phyloP scores from a whole-genome alignment of 2,329 filamentous ascomycete genomes.

The Fusarium sp. region DNA sequence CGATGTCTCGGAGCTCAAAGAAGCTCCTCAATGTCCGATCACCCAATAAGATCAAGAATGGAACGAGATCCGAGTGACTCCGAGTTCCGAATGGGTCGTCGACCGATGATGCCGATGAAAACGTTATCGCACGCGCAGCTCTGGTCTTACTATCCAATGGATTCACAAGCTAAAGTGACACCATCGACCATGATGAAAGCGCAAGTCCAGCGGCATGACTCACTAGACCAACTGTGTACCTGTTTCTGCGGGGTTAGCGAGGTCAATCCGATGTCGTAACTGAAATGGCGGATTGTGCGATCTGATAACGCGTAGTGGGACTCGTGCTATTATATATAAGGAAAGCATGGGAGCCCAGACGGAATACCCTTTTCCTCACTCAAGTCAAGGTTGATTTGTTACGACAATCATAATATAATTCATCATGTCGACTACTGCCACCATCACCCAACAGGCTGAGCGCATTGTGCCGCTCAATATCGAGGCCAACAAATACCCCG shows the following conservation, averaged over 20 bases:
- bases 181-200: not conserved
- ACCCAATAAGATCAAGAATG: not conserved
- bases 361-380: accelerated
- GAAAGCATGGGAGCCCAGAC: not conserved
- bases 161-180: not conserved
- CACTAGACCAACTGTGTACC: not conserved
- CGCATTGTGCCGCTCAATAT: constrained; percentile 3
- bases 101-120: not conserved
- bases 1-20: not conserved
- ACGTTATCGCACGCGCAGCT: not conserved
- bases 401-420: not conserved
- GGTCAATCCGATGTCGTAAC: not conserved
- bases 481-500: not conserved
- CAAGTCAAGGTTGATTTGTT: not conserved
- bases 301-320: not conserved
- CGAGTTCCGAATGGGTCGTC: not conserved
- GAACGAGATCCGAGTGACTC: not conserved
- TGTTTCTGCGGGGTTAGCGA: not conserved
- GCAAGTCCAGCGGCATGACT: not conserved
- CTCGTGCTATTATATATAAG: not conserved
- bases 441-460: not conserved
- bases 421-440: constrained; percentile 4
- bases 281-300: constrained; percentile 6
- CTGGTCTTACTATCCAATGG: not conserved
- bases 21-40: accelerated